Evolutionary conservation across 257 asterid species (phyloP).

Genomic region (Primulina tabacum): DNA sequence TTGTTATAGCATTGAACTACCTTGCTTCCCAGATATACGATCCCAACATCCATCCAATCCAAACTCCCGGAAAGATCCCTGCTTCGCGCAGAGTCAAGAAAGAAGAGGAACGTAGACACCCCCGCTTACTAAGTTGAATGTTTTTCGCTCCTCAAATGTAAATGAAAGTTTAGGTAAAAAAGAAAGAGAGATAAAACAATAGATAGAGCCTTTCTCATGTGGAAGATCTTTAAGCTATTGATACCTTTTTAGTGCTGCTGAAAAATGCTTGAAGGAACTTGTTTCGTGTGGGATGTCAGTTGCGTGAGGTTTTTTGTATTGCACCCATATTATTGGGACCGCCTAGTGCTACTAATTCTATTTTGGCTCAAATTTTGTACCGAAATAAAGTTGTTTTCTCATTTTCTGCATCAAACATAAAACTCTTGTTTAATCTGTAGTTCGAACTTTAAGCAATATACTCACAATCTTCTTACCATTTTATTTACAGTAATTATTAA

Average conservation of each 20-base stretch:
- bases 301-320: too few relatives aligned
- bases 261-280: neutral
- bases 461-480: neutral
- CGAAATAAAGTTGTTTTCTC: too few relatives aligned
- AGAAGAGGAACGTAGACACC: neutral
- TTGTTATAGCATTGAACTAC: constrained; percentile 54
- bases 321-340: too few relatives aligned
- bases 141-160: neutral
- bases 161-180: neutral
- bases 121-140: neutral
- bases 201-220: neutral
- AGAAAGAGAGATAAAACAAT: neutral
- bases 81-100: constrained; percentile 20
- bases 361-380: too few relatives aligned
- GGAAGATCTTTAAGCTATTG: neutral
- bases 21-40: constrained; percentile 53
- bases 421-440: neutral
- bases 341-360: too few relatives aligned
- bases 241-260: neutral
- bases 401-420: neutral
- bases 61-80: constrained; percentile 9
- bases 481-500: neutral
- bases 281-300: neutral
- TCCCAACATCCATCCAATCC: constrained; percentile 25
- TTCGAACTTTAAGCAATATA: neutral